Evolutionary conservation across 1,139 yeast species (phyloP).

Genomic region (Nakaseomyces kungkrabaensis): DNA sequence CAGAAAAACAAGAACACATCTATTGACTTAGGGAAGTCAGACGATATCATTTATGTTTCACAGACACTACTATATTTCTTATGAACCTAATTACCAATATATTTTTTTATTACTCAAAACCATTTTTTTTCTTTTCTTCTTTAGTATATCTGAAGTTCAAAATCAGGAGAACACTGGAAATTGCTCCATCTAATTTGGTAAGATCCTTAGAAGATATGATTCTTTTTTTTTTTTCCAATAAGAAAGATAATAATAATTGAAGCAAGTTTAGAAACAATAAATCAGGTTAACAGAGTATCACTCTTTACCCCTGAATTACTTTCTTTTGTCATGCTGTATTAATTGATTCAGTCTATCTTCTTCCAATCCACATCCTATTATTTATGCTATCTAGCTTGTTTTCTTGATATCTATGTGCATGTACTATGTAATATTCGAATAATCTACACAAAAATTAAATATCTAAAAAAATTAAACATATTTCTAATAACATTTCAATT

Average conservation of each 20-base stretch:
- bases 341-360: too few relatives aligned
- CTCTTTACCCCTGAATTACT: too few relatives aligned
- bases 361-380: background rate
- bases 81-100: background rate
- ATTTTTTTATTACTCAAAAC: too few relatives aligned
- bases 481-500: background rate
- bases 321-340: too few relatives aligned
- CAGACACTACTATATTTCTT: background rate
- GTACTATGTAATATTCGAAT: conserved; percentile 2
- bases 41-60: background rate
- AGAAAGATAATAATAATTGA: background rate
- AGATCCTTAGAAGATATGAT: background rate
- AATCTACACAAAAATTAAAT: background rate
- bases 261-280: too few relatives aligned
- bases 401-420: background rate
- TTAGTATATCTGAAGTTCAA: background rate
- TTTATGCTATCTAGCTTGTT: background rate
- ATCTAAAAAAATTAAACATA: background rate
- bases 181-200: background rate
- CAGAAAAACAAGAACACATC: background rate
- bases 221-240: too few relatives aligned
- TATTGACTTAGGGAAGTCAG: background rate
- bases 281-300: too few relatives aligned
- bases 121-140: background rate
- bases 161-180: background rate